Evolutionary conservation across 1,139 yeast genomes (phyloP), one percentile per base, ranked within the genome.

Genomic region (Candida labiduridarum): DNA sequence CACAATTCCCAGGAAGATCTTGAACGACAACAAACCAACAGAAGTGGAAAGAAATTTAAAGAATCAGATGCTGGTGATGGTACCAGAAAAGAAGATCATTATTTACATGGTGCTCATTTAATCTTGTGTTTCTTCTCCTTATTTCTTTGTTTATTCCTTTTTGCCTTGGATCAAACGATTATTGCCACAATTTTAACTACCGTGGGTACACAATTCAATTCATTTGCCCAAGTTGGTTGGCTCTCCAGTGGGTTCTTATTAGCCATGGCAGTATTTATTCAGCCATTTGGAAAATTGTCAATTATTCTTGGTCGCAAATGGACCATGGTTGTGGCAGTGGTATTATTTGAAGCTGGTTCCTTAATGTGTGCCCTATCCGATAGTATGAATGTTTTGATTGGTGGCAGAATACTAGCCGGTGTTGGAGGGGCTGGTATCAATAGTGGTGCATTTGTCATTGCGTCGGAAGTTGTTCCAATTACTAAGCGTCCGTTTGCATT

Each of bases 211-310:
- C 61, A 72, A 45, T 74, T 74, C 54, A 49, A 72, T 47, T 75
- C 75, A 8, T 83, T 82, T 57, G 74, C 76, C 14, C 74, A 82
- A 56, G 70, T 83, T 34, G 83, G 83, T 10, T 84, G 90, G 89
- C 61, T 84, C 44, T 66, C 83, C 3, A 69, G 86, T 2, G 90
- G 85, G 3, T 86, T 79, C 61, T 63, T 83, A 56, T 68, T 86
- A 46, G 53, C 74, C 2, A 62, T 66, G 60, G 64, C 76, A 0
- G 74, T 71, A 2, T 66, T 72, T 50, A 65, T 68, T 33, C 71
- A 72, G 36, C 67, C 67, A 9, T 73, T 74, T 69, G 78, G 77
- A 8, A 70, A 70, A 51, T 60, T 69, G 47, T 72, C 81, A 0
- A 79, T 77, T 53, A 72, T 76, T 4, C 74, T 77, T 58, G 82